Percentiles rank a stretch among this genome's conserved stretches.
Evolutionary conservation across 139 green algal genomes (phyloP).

Genomic region (Chlamydomonas sp.): DNA sequence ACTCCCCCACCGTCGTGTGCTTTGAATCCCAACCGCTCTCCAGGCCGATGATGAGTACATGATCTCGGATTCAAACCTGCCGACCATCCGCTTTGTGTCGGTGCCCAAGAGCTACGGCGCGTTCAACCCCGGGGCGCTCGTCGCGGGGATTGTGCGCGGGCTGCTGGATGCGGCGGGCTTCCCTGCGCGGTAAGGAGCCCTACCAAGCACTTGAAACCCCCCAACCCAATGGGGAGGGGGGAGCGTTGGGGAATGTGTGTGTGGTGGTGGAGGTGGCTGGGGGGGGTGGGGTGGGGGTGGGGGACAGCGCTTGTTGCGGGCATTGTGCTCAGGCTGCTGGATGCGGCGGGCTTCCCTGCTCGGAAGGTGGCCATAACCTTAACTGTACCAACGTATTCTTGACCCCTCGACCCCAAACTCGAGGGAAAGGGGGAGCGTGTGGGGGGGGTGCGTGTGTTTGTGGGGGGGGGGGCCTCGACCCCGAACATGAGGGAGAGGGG

Average conservation of each 20-base stretch:
- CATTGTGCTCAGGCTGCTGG: conserved; percentile 82
- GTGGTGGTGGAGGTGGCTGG: background rate
- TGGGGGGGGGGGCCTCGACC: too few relatives aligned
- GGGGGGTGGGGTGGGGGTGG: background rate
- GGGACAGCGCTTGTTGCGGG: conserved; percentile 70
- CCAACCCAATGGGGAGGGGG: background rate
- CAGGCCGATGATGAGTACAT: conserved; percentile 94
- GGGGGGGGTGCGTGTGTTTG: too few relatives aligned
- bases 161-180: conserved; percentile 86
- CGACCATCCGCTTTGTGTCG: conserved; percentile 78
- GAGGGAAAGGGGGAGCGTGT: too few relatives aligned
- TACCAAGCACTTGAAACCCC: background rate
- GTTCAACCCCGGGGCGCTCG: conserved; percentile 84
- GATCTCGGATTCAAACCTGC: conserved; percentile 88
- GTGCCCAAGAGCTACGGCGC: conserved; percentile 84
- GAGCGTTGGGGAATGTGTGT: background rate
- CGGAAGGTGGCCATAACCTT: too few relatives aligned
- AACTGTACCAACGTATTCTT: too few relatives aligned
- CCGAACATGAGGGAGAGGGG: background rate
- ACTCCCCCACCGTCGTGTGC: background rate
- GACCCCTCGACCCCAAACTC: too few relatives aligned
- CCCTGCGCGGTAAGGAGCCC: conserved; percentile 52
- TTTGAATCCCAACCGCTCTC: background rate
- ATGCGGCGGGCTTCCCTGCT: conserved; percentile 80
- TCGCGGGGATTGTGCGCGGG: conserved; percentile 87